Base-by-base conservation (phyloP, 495 filamentous ascomycete species). In the Pseudoneurospora amorphoporcata region DNA sequence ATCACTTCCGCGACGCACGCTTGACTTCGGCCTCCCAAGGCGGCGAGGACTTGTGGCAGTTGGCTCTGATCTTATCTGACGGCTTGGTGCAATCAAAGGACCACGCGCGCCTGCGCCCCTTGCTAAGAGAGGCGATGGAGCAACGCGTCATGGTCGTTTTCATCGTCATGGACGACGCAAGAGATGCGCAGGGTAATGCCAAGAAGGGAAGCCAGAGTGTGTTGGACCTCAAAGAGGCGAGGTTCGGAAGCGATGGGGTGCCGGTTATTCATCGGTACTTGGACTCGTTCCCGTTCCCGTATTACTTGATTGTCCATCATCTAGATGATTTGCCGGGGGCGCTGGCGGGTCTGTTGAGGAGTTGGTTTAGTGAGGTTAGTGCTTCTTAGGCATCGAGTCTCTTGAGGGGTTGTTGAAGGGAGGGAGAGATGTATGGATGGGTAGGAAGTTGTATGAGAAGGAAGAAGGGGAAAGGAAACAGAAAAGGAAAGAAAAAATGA, bases 131-230 rank as follows among this genome's bases (percentile, higher is more conserved):
- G 76, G 94, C 95, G 4, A 89, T 92, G 75, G 95, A 97, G 80
- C 93, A 97, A 81, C 85, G 93, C 10, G 94, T 99, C 76, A 98
- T 99, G 95, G 90, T 98, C 70, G 94, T 99, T 0, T 99, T 98
- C 76, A 91, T 99, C 68, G 91, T 99, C 73, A 91, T 99, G 74
- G 95, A 99, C 83, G 90, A 94, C 41, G 86, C 90, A 8, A 85
- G 86, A 0, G 75, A 69, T 1, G 70, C 53, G 0, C 53, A 65
- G 0, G 53, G 53, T 1, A 65, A 68, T 3, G 32, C 70, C 35
- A 71, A 74, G 76, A 79, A 77, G 69, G 81, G 80, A 73, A 82
- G 83, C 61, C 79, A 83, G 32, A 87, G 83, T 61, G 94, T 98
- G 72, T 79, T 97, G 74, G 91, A 96, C 76, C 85, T 98, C 76